Evolutionary conservation across 768 basidiomycete genomes (phyloP).

Genomic region (Harrya chromipes): DNA sequence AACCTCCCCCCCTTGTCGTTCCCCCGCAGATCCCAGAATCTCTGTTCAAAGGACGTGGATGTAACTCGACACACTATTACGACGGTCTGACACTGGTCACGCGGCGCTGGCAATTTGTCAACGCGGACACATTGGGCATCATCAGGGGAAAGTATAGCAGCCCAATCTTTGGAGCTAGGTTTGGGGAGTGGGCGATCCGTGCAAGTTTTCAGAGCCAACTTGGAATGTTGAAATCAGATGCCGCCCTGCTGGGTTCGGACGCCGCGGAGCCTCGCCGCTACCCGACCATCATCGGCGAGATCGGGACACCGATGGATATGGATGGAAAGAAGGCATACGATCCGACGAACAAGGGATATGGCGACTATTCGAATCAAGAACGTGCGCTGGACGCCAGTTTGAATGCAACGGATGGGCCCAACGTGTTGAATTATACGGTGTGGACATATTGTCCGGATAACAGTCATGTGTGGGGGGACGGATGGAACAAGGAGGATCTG

Average conservation of each 20-base stretch:
- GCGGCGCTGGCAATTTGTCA: conserved; percentile 92
- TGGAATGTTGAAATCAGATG: conserved; percentile 72
- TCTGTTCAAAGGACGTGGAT: conserved; percentile 61
- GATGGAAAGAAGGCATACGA: conserved; percentile 85
- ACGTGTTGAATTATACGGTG: conserved; percentile 73
- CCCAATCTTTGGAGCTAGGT: conserved; percentile 65
- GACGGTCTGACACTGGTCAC: conserved; percentile 94
- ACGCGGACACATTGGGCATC: conserved; percentile 90
- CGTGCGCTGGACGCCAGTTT: conserved; percentile 82
- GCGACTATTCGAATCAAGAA: conserved; percentile 76
- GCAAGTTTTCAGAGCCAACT: conserved; percentile 83
- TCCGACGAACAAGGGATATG: conserved; percentile 38
- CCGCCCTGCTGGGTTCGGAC: conserved; percentile 50
- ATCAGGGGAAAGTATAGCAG: conserved; percentile 76
- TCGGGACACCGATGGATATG: conserved; percentile 94
- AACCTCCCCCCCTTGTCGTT: conserved; percentile 83
- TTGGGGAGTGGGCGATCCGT: conserved; percentile 81
- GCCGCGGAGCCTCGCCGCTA: conserved; percentile 35
- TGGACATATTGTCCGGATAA: conserved; percentile 90
- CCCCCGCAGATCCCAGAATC: conserved; percentile 64
- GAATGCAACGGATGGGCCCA: conserved; percentile 73
- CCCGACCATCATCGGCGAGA: conserved; percentile 94
- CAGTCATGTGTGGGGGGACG: conserved; percentile 87
- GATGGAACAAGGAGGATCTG: conserved; percentile 96
- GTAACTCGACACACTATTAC: conserved; percentile 86